These are phyloP conservation scores for Colletotrichum falcatum DNA, from an alignment of 2,329 filamentous ascomycete species.

Conservation along the genomic window DNA sequence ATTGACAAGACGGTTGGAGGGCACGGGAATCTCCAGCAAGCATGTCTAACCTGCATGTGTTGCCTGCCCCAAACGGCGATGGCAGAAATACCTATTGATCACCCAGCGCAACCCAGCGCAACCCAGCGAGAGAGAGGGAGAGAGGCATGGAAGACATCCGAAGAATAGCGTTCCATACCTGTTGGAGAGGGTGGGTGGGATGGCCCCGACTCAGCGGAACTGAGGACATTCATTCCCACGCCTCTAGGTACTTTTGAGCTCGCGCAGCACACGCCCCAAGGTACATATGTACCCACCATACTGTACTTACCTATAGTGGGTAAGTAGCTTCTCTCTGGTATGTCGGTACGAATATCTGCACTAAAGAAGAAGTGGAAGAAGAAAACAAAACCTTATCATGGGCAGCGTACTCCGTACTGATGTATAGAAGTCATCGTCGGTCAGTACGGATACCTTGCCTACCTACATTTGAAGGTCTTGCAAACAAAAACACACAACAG, in stretches of 20 bases:
- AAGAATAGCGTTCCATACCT: not conserved
- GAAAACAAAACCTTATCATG: too few species aligned
- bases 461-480: slow-evolving; percentile 29
- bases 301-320: not conserved
- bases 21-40: not conserved
- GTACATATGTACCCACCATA: not conserved
- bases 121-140: not conserved
- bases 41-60: not conserved
- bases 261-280: slow-evolving; percentile 28
- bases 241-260: slow-evolving; percentile 36
- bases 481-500: slow-evolving; percentile 31
- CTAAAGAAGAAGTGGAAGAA: not conserved
- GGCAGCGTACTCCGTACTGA: too few species aligned
- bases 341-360: too few species aligned
- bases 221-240: slow-evolving; percentile 29
- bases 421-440: too few species aligned
- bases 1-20: too few species aligned
- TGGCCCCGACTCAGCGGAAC: slow-evolving; percentile 5
- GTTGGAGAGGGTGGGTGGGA: not conserved
- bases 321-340: too few species aligned
- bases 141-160: not conserved
- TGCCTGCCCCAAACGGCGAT: not conserved
- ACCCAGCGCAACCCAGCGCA: not conserved
- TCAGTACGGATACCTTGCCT: too few species aligned
- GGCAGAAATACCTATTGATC: not conserved